Evolutionary conservation across 2,329 filamentous ascomycete species (phyloP).

Genomic region (Clonostachys solani): DNA sequence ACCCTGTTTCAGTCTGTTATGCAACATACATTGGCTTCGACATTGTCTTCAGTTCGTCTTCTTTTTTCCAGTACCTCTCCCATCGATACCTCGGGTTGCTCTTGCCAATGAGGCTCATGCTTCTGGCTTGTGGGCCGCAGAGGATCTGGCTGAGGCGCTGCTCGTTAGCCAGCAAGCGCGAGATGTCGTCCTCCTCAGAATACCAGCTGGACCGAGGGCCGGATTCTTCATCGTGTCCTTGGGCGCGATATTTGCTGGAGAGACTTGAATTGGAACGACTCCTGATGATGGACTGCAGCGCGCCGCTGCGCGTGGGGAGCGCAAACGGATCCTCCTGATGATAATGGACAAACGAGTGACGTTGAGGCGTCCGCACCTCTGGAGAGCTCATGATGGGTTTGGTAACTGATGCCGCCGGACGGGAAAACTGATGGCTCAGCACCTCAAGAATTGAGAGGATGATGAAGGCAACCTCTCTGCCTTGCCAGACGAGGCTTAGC

Average conservation of each 20-base stretch:
- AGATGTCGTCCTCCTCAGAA: conserved; percentile 30
- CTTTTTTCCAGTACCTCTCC: conserved; percentile 81
- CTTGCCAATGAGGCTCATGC: conserved; percentile 83
- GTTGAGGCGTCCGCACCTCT: no score
- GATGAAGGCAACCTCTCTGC: no score
- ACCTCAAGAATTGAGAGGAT: no score
- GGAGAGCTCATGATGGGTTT: no score
- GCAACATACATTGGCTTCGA: conserved; percentile 59
- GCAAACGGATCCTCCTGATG: not conserved
- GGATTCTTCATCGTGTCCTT: conserved; percentile 21
- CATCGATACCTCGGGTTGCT: conserved; percentile 83
- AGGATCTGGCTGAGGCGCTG: conserved; percentile 55
- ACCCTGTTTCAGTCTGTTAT: not conserved
- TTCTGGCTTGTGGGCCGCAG: conserved; percentile 69
- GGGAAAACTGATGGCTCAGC: no score
- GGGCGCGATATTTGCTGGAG: conserved; percentile 6
- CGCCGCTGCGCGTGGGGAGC: conserved; percentile 28
- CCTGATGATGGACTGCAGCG: conserved; percentile 30
- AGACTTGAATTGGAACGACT: conserved; percentile 27
- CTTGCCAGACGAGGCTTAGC: no score
- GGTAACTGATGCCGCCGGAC: no score
- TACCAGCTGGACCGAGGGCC: not conserved
- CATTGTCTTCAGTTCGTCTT: conserved; percentile 69
- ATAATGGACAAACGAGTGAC: no score
- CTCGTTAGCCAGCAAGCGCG: conserved; percentile 46